A percentile compares a stretch with the other conserved stretches of the same genome.
These are phyloP conservation scores for Aspergillus aculeatinus DNA, from an alignment of 2,329 filamentous ascomycete genomes.

Conservation along the genomic window DNA sequence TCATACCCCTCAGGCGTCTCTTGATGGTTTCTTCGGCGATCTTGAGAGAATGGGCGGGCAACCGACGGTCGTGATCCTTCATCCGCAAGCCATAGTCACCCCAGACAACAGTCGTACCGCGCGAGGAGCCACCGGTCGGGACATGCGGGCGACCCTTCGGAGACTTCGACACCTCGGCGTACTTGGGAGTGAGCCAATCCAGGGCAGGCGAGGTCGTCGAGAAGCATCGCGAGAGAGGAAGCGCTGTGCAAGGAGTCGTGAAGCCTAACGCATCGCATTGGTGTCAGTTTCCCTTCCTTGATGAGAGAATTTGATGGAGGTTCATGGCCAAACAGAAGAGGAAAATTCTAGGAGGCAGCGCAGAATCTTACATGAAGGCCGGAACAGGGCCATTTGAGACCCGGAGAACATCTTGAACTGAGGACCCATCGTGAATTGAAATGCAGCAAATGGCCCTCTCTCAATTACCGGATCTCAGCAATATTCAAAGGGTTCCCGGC, in stretches of 20 bases:
- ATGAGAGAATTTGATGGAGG: background rate
- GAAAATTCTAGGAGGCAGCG: background rate
- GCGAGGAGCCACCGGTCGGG: slow-evolving; percentile 82
- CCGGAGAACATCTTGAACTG: slow-evolving; percentile 38
- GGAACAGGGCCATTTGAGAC: slow-evolving; percentile 34
- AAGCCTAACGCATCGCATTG: slow-evolving; percentile 23
- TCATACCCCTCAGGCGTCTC: slow-evolving; percentile 80
- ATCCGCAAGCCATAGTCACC: slow-evolving; percentile 94
- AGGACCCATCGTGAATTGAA: slow-evolving; percentile 32
- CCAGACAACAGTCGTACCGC: slow-evolving; percentile 94
- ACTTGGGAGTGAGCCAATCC: slow-evolving; percentile 80
- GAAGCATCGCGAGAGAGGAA: slow-evolving; percentile 61
- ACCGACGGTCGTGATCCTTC: slow-evolving; percentile 86
- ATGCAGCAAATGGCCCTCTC: slow-evolving; percentile 3
- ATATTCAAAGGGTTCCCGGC: slow-evolving; percentile 3
- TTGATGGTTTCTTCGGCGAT: slow-evolving; percentile 94
- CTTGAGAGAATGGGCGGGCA: slow-evolving; percentile 82
- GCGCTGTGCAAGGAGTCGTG: slow-evolving; percentile 26
- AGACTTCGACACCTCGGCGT: slow-evolving; percentile 81
- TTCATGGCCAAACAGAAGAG: background rate
- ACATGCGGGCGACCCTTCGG: slow-evolving; percentile 84
- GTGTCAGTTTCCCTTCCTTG: slow-evolving; percentile 21
- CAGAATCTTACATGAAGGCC: slow-evolving; percentile 34
- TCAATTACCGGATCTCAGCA: slow-evolving; percentile 5
- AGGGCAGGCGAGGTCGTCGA: slow-evolving; percentile 63